These are phyloP conservation scores for Penicillium verhagenii DNA, from an alignment of 495 filamentous ascomycete genomes.

Conservation along the genomic window DNA sequence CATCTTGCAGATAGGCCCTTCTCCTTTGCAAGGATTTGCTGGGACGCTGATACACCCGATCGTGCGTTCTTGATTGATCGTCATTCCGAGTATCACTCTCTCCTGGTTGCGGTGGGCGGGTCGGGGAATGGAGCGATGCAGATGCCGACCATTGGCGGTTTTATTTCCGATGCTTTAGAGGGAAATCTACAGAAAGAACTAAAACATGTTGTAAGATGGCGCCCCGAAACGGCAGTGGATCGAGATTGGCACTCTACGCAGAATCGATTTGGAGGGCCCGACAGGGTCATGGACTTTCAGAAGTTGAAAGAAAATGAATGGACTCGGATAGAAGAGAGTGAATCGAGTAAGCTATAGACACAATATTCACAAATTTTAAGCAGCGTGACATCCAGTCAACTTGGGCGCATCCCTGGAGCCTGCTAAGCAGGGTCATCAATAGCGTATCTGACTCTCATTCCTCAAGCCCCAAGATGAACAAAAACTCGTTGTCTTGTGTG, in stretches of 20 bases:
- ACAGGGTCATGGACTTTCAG: constrained; percentile 48
- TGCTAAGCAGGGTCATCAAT: no score
- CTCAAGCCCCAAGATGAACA: no score
- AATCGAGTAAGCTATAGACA: constrained; percentile 7
- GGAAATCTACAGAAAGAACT: constrained; percentile 37
- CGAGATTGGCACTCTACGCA: constrained; percentile 52
- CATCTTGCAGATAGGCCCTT: constrained; percentile 48
- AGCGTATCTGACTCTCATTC: no score
- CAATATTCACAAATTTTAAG: not conserved
- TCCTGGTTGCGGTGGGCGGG: constrained; percentile 50
- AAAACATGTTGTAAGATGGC: constrained; percentile 47
- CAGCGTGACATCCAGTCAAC: not conserved
- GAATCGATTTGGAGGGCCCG: constrained; percentile 43
- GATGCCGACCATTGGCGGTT: constrained; percentile 48
- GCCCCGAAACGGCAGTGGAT: constrained; percentile 45
- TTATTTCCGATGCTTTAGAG: constrained; percentile 48
- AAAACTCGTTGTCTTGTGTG: no score
- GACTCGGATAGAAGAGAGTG: constrained; percentile 22
- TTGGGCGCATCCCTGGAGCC: no score
- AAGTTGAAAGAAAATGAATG: constrained; percentile 37
- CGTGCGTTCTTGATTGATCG: constrained; percentile 49
- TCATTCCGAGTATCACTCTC: constrained; percentile 37
- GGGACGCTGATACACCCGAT: constrained; percentile 54
- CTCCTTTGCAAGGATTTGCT: constrained; percentile 51
- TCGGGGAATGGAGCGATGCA: constrained; percentile 53